Conservation (phyloP, 2,329 filamentous ascomycete species). For the Drechslerella stenobrocha region DNA sequence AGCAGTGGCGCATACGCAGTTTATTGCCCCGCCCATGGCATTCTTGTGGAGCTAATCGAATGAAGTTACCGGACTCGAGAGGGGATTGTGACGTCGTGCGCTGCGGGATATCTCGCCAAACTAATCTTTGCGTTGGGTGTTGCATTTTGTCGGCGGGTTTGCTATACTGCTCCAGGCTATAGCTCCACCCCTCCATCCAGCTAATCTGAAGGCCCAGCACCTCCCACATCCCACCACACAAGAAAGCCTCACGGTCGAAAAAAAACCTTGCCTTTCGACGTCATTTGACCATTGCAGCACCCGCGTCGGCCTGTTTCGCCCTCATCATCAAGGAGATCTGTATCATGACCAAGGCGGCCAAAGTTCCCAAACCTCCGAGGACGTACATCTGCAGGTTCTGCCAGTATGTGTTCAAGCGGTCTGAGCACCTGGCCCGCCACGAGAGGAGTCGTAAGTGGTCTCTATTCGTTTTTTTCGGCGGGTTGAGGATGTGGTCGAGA, state of each 20-base stretch:
- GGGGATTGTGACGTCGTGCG: no score
- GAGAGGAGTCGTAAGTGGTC: slow-evolving; percentile 43
- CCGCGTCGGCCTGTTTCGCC: not conserved
- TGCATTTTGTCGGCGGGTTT: slow-evolving; percentile 20
- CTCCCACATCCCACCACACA: slow-evolving; percentile 21
- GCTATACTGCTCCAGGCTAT: slow-evolving; percentile 13
- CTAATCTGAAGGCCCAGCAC: slow-evolving; percentile 11
- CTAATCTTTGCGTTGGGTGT: slow-evolving; percentile 25
- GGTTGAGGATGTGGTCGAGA: not conserved
- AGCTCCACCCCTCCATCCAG: slow-evolving; percentile 36
- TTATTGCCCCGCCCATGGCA: no score
- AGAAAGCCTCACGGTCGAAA: slow-evolving; percentile 29
- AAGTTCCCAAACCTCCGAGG: slow-evolving; percentile 47
- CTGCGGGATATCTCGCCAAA: no score
- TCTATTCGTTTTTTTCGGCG: not conserved
- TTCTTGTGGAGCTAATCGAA: no score
- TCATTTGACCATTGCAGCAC: slow-evolving; percentile 8
- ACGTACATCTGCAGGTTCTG: slow-evolving; percentile 48
- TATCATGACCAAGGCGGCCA: slow-evolving; percentile 38
- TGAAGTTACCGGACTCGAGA: no score
- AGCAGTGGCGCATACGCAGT: no score
- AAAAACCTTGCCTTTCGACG: slow-evolving; percentile 14
- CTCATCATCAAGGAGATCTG: not conserved
- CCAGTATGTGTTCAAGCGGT: slow-evolving; percentile 46
- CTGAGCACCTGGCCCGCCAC: slow-evolving; percentile 45